Conservation (phyloP, 2,329 filamentous ascomycete species). For the Penicillium capsulatum region DNA sequence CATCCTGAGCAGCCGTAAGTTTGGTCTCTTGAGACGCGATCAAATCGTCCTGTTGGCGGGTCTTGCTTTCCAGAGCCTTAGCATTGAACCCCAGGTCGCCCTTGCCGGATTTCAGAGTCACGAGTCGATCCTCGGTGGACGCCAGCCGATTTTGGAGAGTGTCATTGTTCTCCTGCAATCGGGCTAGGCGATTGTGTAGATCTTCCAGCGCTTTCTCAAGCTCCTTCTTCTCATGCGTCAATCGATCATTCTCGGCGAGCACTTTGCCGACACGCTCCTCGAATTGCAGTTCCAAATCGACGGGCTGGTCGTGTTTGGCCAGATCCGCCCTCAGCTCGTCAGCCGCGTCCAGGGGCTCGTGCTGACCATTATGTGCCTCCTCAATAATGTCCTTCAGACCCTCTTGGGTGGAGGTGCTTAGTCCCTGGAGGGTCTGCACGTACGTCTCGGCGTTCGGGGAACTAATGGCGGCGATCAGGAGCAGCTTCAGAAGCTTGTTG, state of each 20-base stretch:
- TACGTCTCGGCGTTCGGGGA: conserved; percentile 55
- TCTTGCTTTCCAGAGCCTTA: conserved; percentile 49
- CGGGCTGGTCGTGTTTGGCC: conserved; percentile 33
- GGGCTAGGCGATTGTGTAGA: conserved; percentile 58
- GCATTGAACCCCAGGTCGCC: conserved; percentile 46
- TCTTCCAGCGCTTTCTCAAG: conserved; percentile 47
- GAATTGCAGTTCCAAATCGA: conserved; percentile 46
- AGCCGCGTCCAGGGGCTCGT: conserved; percentile 34
- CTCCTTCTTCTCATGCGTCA: conserved; percentile 50
- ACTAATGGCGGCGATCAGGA: conserved; percentile 60
- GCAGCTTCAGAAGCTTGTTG: conserved; percentile 57
- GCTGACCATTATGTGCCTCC: conserved; percentile 42
- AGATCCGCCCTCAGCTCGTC: conserved; percentile 37
- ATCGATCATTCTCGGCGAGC: conserved; percentile 56
- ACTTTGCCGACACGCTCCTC: conserved; percentile 48
- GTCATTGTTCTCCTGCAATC: conserved; percentile 50
- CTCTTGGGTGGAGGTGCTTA: conserved; percentile 44
- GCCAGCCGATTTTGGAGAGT: conserved; percentile 44
- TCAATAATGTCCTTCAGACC: conserved; percentile 47
- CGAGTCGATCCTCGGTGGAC: conserved; percentile 49
- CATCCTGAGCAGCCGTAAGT: conserved; percentile 50
- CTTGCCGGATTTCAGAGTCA: conserved; percentile 49
- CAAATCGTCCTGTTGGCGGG: conserved; percentile 61
- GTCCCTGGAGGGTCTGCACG: conserved; percentile 46
- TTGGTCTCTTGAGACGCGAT: conserved; percentile 68